Conservation (phyloP, 2,329 filamentous ascomycete genomes). For the Colletotrichum sojae region DNA sequence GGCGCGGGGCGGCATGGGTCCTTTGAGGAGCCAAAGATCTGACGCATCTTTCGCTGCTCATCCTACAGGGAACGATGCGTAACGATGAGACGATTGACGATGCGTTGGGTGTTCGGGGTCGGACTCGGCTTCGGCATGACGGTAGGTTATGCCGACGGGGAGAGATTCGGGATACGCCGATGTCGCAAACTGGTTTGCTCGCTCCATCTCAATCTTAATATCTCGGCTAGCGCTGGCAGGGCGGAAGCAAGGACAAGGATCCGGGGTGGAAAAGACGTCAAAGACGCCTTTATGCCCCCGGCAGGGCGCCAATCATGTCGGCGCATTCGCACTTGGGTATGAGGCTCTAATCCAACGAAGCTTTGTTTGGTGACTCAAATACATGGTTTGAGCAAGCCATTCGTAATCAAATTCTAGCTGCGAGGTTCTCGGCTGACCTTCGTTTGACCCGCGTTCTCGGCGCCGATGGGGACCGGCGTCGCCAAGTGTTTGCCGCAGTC, state of each 20-base stretch:
- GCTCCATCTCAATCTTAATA: not conserved
- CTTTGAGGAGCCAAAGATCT: slow-evolving; percentile 17
- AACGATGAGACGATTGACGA: not conserved
- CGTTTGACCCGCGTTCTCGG: not conserved
- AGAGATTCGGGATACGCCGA: not conserved
- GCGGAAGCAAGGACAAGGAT: slow-evolving; percentile 4
- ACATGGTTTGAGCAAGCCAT: not conserved
- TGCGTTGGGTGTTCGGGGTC: not conserved
- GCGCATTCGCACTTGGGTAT: too few species aligned
- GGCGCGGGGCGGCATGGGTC: slow-evolving; percentile 22
- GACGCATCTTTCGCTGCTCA: not conserved
- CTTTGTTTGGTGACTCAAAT: not conserved
- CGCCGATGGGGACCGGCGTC: not conserved
- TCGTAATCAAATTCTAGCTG: not conserved
- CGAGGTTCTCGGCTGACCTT: not conserved
- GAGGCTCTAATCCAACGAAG: not conserved
- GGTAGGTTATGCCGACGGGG: not conserved
- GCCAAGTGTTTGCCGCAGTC: too few species aligned
- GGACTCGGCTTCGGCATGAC: not conserved
- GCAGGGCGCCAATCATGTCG: not conserved
- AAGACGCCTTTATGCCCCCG: not conserved
- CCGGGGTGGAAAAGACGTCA: not conserved
- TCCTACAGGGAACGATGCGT: not conserved
- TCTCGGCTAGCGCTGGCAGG: slow-evolving; percentile 16
- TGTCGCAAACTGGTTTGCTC: not conserved